These are phyloP conservation scores for Brachypodium distachyon DNA, from an alignment of 202 grass and related monocot species.

Conservation along the genomic window DNA sequence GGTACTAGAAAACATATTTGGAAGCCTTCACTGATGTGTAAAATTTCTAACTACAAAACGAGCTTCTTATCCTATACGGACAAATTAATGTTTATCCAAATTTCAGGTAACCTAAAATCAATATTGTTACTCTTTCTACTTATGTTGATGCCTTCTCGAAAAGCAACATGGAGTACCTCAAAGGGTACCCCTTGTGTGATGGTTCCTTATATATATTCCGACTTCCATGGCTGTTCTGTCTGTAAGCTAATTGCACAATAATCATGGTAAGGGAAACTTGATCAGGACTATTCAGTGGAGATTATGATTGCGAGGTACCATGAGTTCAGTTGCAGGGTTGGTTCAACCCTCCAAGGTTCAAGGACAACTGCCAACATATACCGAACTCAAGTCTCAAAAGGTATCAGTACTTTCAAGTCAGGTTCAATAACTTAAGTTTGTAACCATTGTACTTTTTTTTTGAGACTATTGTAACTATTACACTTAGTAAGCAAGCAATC, in stretches of 20 bases:
- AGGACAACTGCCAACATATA: not conserved
- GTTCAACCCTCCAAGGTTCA: slow-evolving; percentile 2
- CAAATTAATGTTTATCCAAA: not conserved
- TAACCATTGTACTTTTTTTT: not conserved
- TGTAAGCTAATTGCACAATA: not conserved
- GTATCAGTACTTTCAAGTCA: not conserved
- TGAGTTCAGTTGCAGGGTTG: not conserved
- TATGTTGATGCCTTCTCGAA: not conserved
- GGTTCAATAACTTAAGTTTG: not conserved
- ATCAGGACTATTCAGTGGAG: not conserved
- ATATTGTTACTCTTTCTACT: not conserved
- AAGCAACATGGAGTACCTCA: not conserved
- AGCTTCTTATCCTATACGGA: not conserved
- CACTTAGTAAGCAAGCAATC: not conserved
- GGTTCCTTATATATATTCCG: not conserved
- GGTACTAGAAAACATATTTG: not conserved
- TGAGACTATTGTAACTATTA: not conserved
- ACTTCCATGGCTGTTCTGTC: not conserved
- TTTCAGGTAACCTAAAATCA: not conserved
- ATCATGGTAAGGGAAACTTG: not conserved
- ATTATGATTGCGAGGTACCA: not conserved
- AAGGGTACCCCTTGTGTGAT: not conserved
- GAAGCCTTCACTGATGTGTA: not conserved
- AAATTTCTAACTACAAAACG: not conserved
- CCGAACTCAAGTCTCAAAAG: not conserved